Conservation (phyloP, 1,284 basidiomycete genomes). For the Rhodotorula sp. region DNA sequence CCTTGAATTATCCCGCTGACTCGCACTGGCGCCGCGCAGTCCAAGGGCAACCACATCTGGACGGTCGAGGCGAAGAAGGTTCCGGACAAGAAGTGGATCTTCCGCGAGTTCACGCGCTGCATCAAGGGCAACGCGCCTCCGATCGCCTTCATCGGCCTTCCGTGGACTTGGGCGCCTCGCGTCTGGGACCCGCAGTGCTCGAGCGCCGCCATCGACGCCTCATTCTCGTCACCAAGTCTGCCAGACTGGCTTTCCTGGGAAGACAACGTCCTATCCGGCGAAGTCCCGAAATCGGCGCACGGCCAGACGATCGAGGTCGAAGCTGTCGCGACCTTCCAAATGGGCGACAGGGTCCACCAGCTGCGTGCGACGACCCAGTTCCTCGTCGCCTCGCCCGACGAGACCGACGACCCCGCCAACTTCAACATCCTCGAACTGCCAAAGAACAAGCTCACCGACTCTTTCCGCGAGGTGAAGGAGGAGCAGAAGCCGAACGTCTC, state of each 20-base stretch:
- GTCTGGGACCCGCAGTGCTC: slow-evolving; percentile 89
- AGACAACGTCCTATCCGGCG: slow-evolving; percentile 42
- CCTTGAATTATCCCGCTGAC: neutral
- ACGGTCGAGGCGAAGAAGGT: slow-evolving; percentile 91
- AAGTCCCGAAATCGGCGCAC: slow-evolving; percentile 23
- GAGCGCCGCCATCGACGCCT: slow-evolving; percentile 48
- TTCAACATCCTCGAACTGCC: neutral
- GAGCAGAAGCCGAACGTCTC: slow-evolving; percentile 13
- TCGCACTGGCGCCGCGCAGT: slow-evolving; percentile 47
- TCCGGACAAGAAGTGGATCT: slow-evolving; percentile 76
- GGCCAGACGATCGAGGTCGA: slow-evolving; percentile 33
- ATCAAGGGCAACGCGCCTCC: slow-evolving; percentile 76
- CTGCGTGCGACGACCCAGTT: slow-evolving; percentile 23
- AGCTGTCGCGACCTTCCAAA: slow-evolving; percentile 33
- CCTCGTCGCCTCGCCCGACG: slow-evolving; percentile 30
- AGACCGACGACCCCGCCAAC: slow-evolving; percentile 16
- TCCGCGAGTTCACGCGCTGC: slow-evolving; percentile 84
- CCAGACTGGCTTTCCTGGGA: slow-evolving; percentile 52
- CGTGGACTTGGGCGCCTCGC: slow-evolving; percentile 87
- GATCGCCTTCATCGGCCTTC: slow-evolving; percentile 72
- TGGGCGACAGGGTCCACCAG: slow-evolving; percentile 28
- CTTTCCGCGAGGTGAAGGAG: slow-evolving; percentile 1
- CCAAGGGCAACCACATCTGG: slow-evolving; percentile 99
- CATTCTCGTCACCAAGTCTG: slow-evolving; percentile 48
- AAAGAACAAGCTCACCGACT: neutral